Evolutionary conservation across 805 yeast species (phyloP), one percentile per base, ranked within the genome.

Genomic region (Lipomyces chichibuensis): DNA sequence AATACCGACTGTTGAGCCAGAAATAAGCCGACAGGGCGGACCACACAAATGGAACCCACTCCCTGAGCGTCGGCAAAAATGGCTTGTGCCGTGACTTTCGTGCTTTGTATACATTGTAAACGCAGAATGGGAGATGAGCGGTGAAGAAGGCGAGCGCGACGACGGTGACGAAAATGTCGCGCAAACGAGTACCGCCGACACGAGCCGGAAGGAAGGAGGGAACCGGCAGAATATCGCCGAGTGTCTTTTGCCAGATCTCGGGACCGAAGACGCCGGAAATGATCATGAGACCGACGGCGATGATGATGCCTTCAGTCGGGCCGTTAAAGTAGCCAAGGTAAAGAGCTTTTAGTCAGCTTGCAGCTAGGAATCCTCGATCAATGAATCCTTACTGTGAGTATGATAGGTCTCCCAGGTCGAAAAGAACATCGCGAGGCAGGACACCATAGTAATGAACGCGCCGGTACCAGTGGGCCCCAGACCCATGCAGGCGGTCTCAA

Each of bases 221-320:
- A 17, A 60, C 32, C 8, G 69, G 49, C 39, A 64, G 37, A 25
- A 87, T 65, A 3, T 76, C 78, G 49, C 82, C 75, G 25, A 87
- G 74, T 49, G 79, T 77, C 23, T 73, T 71, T 62, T 82, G 81
- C 95, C 96, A 92, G 59, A 85, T 75, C 2, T 82, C 84, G 2
- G 91, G 87, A 2, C 98, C 97, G 65, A 80, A 78, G 54, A 87
- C 64, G 1, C 92, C 97, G 0, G 97, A 88, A 20, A 84, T 61
- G 5, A 86, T 65, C 78, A 87, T 92, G 37, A 88, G 80, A 0
- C 72, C 74, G 35, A 85, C 79, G 58, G 92, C 84, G 77, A 89
- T 82, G 67, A 92, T 75, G 39, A 94, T 89, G 4, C 98, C 99
- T 79, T 95, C 98, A 6, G 95, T 97, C 0, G 99, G 99, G 0